Evolutionary conservation across 2,329 filamentous ascomycete species (phyloP).

Genomic region (Fusarium chlamydosporum): DNA sequence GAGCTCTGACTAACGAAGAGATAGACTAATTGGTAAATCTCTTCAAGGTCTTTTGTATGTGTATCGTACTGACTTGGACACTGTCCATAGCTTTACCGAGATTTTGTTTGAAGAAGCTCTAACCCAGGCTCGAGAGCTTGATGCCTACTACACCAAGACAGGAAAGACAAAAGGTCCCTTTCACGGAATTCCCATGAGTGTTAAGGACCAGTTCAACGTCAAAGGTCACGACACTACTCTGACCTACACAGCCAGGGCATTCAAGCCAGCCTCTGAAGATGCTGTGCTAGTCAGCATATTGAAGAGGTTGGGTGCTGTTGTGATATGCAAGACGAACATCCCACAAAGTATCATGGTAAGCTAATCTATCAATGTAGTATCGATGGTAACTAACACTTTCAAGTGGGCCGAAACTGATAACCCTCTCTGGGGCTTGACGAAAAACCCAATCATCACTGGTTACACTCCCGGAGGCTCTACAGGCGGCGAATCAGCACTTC

Average conservation of each 20-base stretch:
- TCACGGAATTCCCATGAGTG: slow-evolving; percentile 45
- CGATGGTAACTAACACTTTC: rapidly evolving
- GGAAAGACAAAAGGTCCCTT: slow-evolving; percentile 30
- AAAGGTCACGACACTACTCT: slow-evolving; percentile 70
- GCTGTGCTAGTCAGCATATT: slow-evolving; percentile 64
- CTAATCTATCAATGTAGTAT: rapidly evolving
- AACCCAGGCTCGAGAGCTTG: slow-evolving; percentile 33
- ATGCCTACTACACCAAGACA: neutral
- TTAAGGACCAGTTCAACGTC: slow-evolving; percentile 74
- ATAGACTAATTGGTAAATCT: slow-evolving; percentile 35
- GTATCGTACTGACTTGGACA: neutral
- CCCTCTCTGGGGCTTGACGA: slow-evolving; percentile 50
- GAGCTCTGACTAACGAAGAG: neutral
- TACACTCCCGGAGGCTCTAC: slow-evolving; percentile 51
- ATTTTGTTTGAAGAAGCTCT: slow-evolving; percentile 43
- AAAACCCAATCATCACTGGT: slow-evolving; percentile 34
- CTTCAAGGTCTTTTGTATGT: rapidly evolving
- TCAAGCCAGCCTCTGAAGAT: slow-evolving; percentile 64
- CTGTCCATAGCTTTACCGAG: slow-evolving; percentile 25
- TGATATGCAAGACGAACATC: slow-evolving; percentile 57
- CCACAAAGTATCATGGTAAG: slow-evolving; percentile 41
- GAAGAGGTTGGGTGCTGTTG: slow-evolving; percentile 63
- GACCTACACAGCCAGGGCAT: slow-evolving; percentile 68
- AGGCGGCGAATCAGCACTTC: slow-evolving; percentile 44
- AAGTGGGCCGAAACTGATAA: slow-evolving; percentile 51